Evolutionary conservation across 1,139 yeast genomes (phyloP).

Genomic region (Candida neerlandica): DNA sequence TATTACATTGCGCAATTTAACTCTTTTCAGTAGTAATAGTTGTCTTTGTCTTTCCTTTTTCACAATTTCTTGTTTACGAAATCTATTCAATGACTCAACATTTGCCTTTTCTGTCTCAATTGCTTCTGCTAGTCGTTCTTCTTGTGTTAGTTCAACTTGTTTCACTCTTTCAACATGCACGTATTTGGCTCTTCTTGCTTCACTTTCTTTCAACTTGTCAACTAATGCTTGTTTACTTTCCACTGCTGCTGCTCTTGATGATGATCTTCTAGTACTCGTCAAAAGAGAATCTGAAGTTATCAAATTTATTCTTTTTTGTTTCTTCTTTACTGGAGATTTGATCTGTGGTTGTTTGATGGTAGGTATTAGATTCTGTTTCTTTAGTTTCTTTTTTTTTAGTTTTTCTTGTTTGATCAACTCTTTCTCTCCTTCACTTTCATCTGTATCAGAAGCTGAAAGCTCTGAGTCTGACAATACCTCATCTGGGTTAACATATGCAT

Average conservation of each 20-base stretch:
- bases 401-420: constrained; percentile 59
- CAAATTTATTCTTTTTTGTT: constrained; percentile 21
- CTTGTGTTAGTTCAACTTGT: constrained; percentile 72
- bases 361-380: constrained; percentile 41
- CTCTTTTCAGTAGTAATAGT: constrained; percentile 64
- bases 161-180: constrained; percentile 42
- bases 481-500: constrained; percentile 32
- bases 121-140: constrained; percentile 83
- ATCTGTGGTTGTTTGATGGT: constrained; percentile 43
- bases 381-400: constrained; percentile 35
- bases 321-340: constrained; percentile 18
- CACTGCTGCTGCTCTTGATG: constrained; percentile 78
- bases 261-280: constrained; percentile 61
- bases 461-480: constrained; percentile 60
- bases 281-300: constrained; percentile 50
- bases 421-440: constrained; percentile 68
- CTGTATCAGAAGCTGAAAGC: constrained; percentile 49
- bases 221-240: constrained; percentile 79
- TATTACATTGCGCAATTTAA: constrained; percentile 57
- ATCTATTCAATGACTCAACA: constrained; percentile 68
- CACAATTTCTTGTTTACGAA: constrained; percentile 81
- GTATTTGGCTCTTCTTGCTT: constrained; percentile 58
- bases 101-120: constrained; percentile 81
- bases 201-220: constrained; percentile 70
- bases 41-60: constrained; percentile 79